These are phyloP conservation scores for Fusarium odoratissimum DNA, from an alignment of 2,329 filamentous ascomycete genomes.

Conservation along the genomic window DNA sequence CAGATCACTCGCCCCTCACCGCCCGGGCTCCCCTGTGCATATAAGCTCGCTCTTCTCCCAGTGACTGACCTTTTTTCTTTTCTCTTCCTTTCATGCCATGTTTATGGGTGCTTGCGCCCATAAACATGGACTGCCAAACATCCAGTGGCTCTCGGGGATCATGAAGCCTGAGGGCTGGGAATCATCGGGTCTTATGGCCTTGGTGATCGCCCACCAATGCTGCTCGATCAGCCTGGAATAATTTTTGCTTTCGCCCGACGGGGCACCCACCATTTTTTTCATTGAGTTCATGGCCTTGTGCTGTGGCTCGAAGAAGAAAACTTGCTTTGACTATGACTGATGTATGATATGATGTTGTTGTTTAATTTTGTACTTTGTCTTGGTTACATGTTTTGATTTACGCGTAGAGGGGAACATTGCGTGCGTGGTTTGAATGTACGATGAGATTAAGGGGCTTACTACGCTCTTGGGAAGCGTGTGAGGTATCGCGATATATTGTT, in stretches of 20 bases:
- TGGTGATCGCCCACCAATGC: not conserved
- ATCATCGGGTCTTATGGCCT: not conserved
- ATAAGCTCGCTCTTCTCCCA: not conserved
- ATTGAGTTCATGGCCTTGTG: constrained; percentile 31
- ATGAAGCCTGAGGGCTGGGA: constrained; percentile 23
- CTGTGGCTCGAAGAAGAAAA: constrained; percentile 38
- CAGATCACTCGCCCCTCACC: constrained; percentile 31
- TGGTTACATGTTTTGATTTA: not conserved
- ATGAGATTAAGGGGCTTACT: accelerated
- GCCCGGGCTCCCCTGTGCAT: constrained; percentile 4
- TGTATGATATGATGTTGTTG: not conserved
- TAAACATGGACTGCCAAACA: not conserved
- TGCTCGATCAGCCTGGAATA: constrained; percentile 1
- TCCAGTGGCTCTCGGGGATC: constrained; percentile 23
- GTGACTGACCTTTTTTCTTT: not conserved
- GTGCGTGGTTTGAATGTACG: not conserved
- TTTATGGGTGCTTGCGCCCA: too few species aligned
- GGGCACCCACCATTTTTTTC: constrained; percentile 19
- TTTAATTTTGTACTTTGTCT: not conserved
- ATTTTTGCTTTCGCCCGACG: constrained; percentile 24
- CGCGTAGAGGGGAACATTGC: not conserved
- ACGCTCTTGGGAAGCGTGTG: accelerated
- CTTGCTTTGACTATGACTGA: not conserved
- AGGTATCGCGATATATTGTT: not conserved
- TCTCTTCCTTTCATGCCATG: not conserved